Evolutionary conservation across 2,329 filamentous ascomycete genomes (phyloP).

Genomic region (Clonostachys chloroleuca): DNA sequence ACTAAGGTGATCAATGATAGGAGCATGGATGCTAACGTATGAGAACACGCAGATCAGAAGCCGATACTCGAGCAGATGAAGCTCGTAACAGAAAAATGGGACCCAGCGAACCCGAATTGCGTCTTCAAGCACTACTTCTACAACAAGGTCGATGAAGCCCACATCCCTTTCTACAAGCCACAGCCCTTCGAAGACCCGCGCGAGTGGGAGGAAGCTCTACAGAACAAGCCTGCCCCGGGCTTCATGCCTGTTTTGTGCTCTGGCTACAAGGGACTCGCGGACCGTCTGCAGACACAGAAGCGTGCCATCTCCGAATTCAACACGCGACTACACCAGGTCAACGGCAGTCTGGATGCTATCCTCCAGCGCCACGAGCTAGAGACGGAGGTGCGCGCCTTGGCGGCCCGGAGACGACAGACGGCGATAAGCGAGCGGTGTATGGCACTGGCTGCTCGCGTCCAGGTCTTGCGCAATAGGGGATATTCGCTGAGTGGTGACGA

Average conservation of each 20-base stretch:
- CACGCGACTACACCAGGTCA: slow-evolving; percentile 72
- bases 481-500: slow-evolving; percentile 78
- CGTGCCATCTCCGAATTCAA: slow-evolving; percentile 67
- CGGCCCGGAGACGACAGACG: slow-evolving; percentile 68
- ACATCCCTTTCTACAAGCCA: slow-evolving; percentile 73
- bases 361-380: slow-evolving; percentile 74
- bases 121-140: slow-evolving; percentile 84
- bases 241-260: slow-evolving; percentile 74
- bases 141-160: slow-evolving; percentile 73
- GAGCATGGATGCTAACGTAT: not conserved
- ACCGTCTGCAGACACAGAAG: slow-evolving; percentile 69
- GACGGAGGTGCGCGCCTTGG: slow-evolving; percentile 68
- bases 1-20: not conserved
- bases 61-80: slow-evolving; percentile 71
- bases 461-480: slow-evolving; percentile 75
- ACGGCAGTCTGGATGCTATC: slow-evolving; percentile 66
- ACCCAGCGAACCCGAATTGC: slow-evolving; percentile 62
- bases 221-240: slow-evolving; percentile 71
- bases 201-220: slow-evolving; percentile 80
- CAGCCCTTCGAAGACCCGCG: slow-evolving; percentile 65
- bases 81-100: slow-evolving; percentile 69
- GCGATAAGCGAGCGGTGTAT: slow-evolving; percentile 70
- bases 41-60: slow-evolving; percentile 49
- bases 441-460: slow-evolving; percentile 72
- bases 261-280: slow-evolving; percentile 68